Evolutionary conservation across 768 basidiomycete species (phyloP), one percentile per base, ranked within the genome.

Genomic region (Leccinum uliginosum): DNA sequence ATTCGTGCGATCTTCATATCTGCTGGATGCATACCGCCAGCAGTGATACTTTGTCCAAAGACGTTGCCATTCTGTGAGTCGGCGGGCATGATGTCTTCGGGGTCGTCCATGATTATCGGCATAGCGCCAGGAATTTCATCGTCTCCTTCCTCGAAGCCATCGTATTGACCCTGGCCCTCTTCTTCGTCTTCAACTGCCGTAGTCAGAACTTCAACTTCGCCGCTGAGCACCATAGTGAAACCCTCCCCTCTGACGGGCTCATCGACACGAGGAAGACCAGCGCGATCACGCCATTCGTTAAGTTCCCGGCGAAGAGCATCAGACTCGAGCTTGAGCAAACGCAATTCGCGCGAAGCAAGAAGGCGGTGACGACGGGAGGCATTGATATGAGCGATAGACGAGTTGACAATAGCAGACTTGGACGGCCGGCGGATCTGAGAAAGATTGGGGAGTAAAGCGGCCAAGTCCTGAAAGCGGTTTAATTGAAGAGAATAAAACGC

Each of bases 321-420:
- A 21, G 90, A 77, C 74, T 98, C 93, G 63, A 78, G 73, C 67
- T 89, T 90, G 66, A 95, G 72, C 51, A 83, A 68, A 50, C 93
- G 87, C 32, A 97, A 80, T 69, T 95, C 90, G 59, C 87, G 83
- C 9, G 91, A 82, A 15, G 93, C 92, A 60, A 93, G 79, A 19
- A 86, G 75, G 50, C 91, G 86, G 67, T 93, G 89, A 44, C 91
- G 82, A 50, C 91, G 84, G 40, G 90, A 88, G 21, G 87, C 82
- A 66, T 89, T 87, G 59, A 94, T 84, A 67, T 93, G 89, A 1
- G 92, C 86, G 70, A 98, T 97, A 46, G 89, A 91, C 32, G 90
- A 93, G 73, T 97, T 97, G 73, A 99, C 95, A 72, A 98, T 98
- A 59, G 91, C 89, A 4, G 91, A 91, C 75, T 99, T 99, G 70